Evolutionary conservation across 805 yeast genomes (phyloP).

Genomic region (Candida fluviatilis): DNA sequence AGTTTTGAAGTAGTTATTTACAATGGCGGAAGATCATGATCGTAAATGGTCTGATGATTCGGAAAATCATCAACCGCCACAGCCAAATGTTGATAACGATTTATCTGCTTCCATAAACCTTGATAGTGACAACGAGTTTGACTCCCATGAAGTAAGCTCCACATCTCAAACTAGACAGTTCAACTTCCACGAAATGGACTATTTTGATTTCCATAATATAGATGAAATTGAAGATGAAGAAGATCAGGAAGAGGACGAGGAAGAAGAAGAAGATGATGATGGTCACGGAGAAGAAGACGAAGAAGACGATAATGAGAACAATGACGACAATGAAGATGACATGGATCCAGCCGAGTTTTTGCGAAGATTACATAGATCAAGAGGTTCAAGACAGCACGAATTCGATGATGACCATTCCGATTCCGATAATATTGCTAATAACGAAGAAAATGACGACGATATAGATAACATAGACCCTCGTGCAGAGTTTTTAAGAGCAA

Average conservation of each 20-base stretch:
- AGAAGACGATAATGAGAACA: constrained; percentile 14
- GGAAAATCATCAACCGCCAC: neutral
- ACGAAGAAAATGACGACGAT: constrained; percentile 10
- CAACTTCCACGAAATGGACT: neutral
- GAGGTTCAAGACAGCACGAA: constrained; percentile 6
- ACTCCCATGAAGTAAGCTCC: neutral
- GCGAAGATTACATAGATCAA: constrained; percentile 15
- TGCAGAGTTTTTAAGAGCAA: constrained; percentile 23
- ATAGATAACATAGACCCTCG: constrained; percentile 17
- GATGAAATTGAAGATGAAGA: constrained; percentile 15
- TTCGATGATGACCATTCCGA: neutral
- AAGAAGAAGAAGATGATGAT: constrained; percentile 8
- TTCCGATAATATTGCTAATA: constrained; percentile 7
- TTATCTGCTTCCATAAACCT: neutral
- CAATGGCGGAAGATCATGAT: neutral
- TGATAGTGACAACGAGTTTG: neutral
- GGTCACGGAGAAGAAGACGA: constrained; percentile 20
- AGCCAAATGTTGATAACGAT: neutral
- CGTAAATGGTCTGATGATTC: neutral
- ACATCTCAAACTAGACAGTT: neutral
- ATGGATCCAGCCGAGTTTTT: constrained; percentile 17
- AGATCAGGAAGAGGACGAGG: constrained; percentile 11
- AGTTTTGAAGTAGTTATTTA: neutral
- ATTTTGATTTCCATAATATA: neutral
- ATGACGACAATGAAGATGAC: constrained; percentile 17